Evolutionary conservation across 345 rosid genomes (phyloP), one percentile per base, ranked within the genome.

Genomic region (Lagerstroemia speciosa): DNA sequence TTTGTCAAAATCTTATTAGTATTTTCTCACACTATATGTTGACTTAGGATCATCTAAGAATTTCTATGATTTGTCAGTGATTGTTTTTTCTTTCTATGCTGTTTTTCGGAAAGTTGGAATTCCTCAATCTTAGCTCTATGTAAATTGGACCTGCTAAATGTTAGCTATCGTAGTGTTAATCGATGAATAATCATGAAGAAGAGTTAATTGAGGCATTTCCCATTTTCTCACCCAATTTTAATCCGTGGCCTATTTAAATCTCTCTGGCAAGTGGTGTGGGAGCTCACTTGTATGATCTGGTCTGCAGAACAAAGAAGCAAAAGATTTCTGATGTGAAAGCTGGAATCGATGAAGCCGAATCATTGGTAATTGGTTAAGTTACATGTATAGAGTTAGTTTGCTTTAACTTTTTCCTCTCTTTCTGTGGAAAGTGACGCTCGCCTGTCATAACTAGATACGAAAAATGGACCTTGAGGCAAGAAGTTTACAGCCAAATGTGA

Each of bases 401-500:
- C 34, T 24, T 55, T 53, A 71, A 63, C n/a, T 69, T 10, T 46
- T 29, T 30, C 34, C 55, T 27, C 32, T 37, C 46, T 34, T 38
- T 17, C 32, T 12, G 11, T 55, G 43, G 22, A 52, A 17, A 62
- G 45, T 43, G 24, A 22, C 0, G 55, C n/a, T 29, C 46, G 41
- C 43, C 38, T n/a, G 32, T 32, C 64, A 29, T 26, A 48, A 11
- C 26, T 72, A 58, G 76, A 81, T 89, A 67, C 81, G 87, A 74
- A 91, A 91, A 75, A 89, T 91, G 97, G 97, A 91, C 80, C 83
- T 87, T 19, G 96, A 91, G 78, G 97, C 93, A 30, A 89, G 96
- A 79, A 86, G 84, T 71, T 84, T 91, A 72, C 93, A 73, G 62
- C 90, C 97, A 27, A 81, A 75, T 78, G 71, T 82, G 38, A 91